Evolutionary conservation across 2,329 filamentous ascomycete species (phyloP).

Genomic region (Lithohypha guttulata): DNA sequence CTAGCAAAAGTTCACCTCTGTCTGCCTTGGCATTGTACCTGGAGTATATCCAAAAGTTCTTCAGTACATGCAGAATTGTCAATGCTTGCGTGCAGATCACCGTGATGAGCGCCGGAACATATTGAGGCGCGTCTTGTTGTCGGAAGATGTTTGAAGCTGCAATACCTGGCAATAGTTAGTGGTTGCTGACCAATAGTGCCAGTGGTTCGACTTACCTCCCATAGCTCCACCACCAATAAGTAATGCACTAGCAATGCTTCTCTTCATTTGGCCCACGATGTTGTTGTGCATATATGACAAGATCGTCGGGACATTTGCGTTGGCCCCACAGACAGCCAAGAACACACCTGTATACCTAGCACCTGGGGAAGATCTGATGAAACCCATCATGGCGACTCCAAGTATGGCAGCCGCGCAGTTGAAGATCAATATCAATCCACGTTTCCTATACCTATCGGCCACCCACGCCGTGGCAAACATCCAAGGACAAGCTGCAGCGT

Average conservation of each 20-base stretch:
- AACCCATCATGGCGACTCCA: conserved; percentile 52
- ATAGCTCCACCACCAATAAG: neutral
- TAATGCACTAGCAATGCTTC: neutral
- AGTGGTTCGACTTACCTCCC: neutral
- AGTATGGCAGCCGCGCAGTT: conserved; percentile 35
- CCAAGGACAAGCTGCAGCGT: conserved; percentile 48
- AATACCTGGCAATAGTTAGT: no score
- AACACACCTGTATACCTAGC: conserved; percentile 65
- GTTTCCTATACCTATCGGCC: neutral
- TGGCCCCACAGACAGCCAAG: conserved; percentile 60
- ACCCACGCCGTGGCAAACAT: conserved; percentile 43
- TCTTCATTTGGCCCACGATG: conserved; percentile 37
- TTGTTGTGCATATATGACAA: conserved; percentile 79
- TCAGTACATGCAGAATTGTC: conserved; percentile 43
- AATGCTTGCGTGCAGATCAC: conserved; percentile 45
- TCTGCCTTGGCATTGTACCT: conserved; percentile 42
- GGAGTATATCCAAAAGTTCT: conserved; percentile 46
- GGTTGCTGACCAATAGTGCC: no score
- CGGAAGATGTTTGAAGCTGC: conserved; percentile 60
- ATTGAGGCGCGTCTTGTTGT: conserved; percentile 26
- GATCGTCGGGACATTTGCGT: conserved; percentile 61
- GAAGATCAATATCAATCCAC: conserved; percentile 23
- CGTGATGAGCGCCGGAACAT: conserved; percentile 33
- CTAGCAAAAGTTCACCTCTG: conserved; percentile 39
- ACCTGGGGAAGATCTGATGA: conserved; percentile 38